Evolutionary conservation across 164 flowering plant genomes (phyloP), one percentile per base, ranked within the genome.

Genomic region (Euptelea pleiosperma): DNA sequence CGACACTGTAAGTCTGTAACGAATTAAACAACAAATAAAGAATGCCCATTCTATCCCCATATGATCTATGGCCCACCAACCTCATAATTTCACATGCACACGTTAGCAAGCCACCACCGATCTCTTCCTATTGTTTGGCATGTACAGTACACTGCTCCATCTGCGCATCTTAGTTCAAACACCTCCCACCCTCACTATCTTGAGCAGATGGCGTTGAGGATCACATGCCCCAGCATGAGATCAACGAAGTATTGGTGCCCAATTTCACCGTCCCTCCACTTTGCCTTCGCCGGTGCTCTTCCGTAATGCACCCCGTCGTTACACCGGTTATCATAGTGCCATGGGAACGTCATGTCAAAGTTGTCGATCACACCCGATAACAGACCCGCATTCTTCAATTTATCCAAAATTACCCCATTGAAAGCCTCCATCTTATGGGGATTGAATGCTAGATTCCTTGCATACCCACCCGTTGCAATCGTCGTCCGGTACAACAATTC

Each of bases 231-330:
- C 18, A 89, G 77, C 99, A 91, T 91, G 50, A 94, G 75, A 65
- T 94, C 97, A 2, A 88, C 91, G 55, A 91, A 94, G 41, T 94
- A 91, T 70, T 91, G 93, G 61, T 94, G 99, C 30, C 97, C 99
- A 8, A 94, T 84, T 42, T 80, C 69, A 3, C 99, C 99, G 42
- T 91, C 96, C 63, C 85, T 74, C 99, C 99, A 94, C 70, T 46
- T 69, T 69, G 61, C 37, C 78, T 83, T 87, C 25, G 77, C 79
- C 11, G 97, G 99, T 30, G 82, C 84, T 34, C 96, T 68, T 11
- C 99, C 99, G 25, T 94, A 94, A 48, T 94, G 99, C 14, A 91
- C 97, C 1, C 99, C 99, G n/a, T 93, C 99, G 41, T 83, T 90
- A 67, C 91, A 83, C 55, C 92, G 71, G 59, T 90, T 87, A 44